Evolutionary conservation across 208 protist species (phyloP).

Genomic region (Herpetomonas samuelpessoai): DNA sequence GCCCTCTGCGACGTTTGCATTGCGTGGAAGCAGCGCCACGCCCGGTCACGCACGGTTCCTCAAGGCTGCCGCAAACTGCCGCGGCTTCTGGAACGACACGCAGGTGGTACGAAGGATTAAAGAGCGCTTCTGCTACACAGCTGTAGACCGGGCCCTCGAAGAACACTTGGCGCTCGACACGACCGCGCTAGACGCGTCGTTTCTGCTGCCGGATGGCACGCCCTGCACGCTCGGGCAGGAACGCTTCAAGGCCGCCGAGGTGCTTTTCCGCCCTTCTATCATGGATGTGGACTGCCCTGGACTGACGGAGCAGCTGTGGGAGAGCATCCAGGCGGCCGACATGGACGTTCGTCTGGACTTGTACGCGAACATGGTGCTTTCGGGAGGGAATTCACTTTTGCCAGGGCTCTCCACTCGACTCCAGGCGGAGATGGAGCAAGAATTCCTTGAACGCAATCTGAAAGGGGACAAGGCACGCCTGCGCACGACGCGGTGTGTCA

Average conservation of each 20-base stretch:
- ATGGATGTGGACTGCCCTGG: conserved; percentile 93
- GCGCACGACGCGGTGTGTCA: conserved; percentile 70
- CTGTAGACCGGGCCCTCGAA: conserved; percentile 92
- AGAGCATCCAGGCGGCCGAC: conserved; percentile 89
- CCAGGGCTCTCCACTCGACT: conserved; percentile 95
- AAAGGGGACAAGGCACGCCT: conserved; percentile 71
- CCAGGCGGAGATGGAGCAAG: conserved; percentile 91
- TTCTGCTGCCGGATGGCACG: conserved; percentile 92
- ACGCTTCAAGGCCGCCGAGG: conserved; percentile 92
- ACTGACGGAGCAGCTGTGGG: conserved; percentile 91
- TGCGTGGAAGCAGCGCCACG: no score
- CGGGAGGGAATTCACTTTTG: conserved; percentile 97
- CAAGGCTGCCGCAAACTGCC: not conserved
- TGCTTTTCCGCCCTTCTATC: conserved; percentile 95
- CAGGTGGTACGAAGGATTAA: conserved; percentile 95
- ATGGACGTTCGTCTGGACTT: conserved; percentile 76
- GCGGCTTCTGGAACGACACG: conserved; percentile 78
- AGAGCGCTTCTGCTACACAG: conserved; percentile 89
- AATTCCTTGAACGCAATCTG: conserved; percentile 91
- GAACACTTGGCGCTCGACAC: conserved; percentile 83
- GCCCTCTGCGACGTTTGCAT: not conserved
- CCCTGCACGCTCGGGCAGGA: conserved; percentile 92
- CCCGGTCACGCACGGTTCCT: not conserved
- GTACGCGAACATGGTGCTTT: conserved; percentile 97
- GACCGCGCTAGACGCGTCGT: conserved; percentile 45